Evolutionary conservation across 1,284 basidiomycete species (phyloP).

Genomic region (Sporisorium graminicola): DNA sequence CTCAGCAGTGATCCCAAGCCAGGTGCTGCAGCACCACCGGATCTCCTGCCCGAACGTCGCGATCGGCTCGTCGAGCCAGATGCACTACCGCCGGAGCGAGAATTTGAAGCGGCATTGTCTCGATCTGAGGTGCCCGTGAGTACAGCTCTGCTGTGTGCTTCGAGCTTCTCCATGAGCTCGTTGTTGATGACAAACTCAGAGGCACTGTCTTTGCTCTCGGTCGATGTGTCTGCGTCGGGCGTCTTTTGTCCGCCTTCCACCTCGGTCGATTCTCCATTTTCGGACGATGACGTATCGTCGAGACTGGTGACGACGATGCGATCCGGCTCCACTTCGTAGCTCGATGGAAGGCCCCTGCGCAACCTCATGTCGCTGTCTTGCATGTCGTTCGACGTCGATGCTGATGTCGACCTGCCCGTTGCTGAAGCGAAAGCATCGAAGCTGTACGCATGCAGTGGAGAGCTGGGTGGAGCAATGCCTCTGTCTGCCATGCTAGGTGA

Average conservation of each 20-base stretch:
- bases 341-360: conserved; percentile 27
- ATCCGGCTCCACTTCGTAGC: conserved; percentile 51
- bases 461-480: conserved; percentile 18
- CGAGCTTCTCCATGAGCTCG: conserved; percentile 59
- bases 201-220: conserved; percentile 19
- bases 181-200: conserved; percentile 54
- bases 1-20: conserved; percentile 33
- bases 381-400: conserved; percentile 11
- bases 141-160: conserved; percentile 48
- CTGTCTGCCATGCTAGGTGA: conserved; percentile 25
- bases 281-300: conserved; percentile 45
- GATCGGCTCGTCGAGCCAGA: conserved; percentile 10
- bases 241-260: conserved; percentile 20
- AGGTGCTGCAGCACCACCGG: conserved; percentile 14
- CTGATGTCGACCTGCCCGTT: background rate
- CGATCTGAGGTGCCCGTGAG: conserved; percentile 50
- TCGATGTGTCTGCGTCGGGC: conserved; percentile 33
- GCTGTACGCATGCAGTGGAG: conserved; percentile 13
- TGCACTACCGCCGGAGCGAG: conserved; percentile 16
- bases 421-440: conserved; percentile 6
- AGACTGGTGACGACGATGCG: conserved; percentile 50
- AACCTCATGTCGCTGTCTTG: conserved; percentile 42
- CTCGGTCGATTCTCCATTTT: conserved; percentile 22
- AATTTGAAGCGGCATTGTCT: conserved; percentile 34
- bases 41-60: conserved; percentile 33